Conservation (phyloP, 2,329 filamentous ascomycete species). For the Fusarium concolor region DNA sequence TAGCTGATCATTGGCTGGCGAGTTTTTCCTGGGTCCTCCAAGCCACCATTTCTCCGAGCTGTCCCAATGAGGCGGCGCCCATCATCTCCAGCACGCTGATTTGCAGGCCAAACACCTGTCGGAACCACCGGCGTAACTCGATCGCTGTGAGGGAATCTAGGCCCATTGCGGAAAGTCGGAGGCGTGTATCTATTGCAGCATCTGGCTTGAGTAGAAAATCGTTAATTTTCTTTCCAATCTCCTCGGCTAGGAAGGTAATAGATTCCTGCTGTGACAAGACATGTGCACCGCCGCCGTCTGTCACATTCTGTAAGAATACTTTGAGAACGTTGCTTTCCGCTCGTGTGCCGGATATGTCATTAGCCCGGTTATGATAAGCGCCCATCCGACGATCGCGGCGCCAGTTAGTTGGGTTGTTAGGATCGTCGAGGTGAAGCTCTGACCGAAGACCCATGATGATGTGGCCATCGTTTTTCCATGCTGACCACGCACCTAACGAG, state of each 20-base stretch:
- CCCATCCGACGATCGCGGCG: conserved; percentile 23
- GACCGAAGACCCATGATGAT: conserved; percentile 14
- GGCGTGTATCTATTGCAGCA: conserved; percentile 1
- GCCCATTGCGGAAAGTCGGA: conserved; percentile 14
- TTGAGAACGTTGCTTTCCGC: not conserved
- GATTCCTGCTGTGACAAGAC: not conserved
- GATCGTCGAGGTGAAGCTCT: conserved; percentile 4
- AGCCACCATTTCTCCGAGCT: conserved; percentile 10
- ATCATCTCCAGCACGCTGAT: conserved; percentile 34
- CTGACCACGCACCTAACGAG: not conserved
- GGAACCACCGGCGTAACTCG: conserved; percentile 25
- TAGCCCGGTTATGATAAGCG: conserved; percentile 14
- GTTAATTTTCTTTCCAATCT: conserved; percentile 22
- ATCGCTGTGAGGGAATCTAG: conserved; percentile 29
- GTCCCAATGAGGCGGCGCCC: conserved; percentile 1
- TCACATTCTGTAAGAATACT: too few relatives aligned
- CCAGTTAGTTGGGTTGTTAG: conserved; percentile 17
- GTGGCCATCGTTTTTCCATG: not conserved
- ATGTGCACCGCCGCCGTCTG: not conserved
- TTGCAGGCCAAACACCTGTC: conserved; percentile 10
- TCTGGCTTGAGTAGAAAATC: conserved; percentile 19
- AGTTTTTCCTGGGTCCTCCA: too few relatives aligned
- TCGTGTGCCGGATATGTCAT: not conserved
- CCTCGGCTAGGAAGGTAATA: not conserved
- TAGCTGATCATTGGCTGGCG: too few relatives aligned